These are phyloP conservation scores for Ustilago hordei DNA, from an alignment of 1,284 basidiomycete genomes.

Conservation along the genomic window DNA sequence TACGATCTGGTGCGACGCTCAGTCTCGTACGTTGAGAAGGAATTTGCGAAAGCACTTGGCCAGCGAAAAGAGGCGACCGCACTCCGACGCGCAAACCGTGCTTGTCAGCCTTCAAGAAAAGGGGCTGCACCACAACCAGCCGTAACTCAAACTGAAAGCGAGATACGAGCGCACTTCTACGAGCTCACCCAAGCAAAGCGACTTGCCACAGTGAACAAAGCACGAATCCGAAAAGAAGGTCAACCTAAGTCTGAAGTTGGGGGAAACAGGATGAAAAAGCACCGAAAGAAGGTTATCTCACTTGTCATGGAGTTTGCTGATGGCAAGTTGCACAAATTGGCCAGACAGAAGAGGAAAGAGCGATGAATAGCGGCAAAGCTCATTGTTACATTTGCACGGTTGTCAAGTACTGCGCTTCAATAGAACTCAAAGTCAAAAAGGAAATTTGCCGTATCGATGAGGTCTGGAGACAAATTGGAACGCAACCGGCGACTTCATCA, in stretches of 20 bases:
- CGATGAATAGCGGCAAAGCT: background rate
- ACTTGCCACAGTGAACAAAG: slow-evolving; percentile 9
- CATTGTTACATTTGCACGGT: slow-evolving; percentile 2
- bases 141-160: background rate
- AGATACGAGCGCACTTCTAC: slow-evolving; percentile 11
- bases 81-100: background rate
- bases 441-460: background rate
- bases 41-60: slow-evolving; percentile 2
- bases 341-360: background rate
- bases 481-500: slow-evolving; percentile 3
- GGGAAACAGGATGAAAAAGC: slow-evolving; percentile 21
- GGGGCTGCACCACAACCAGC: background rate
- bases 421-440: background rate
- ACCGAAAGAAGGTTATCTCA: slow-evolving; percentile 28
- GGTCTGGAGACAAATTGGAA: background rate
- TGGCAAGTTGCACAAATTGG: slow-evolving; percentile 28
- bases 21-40: slow-evolving; percentile 25
- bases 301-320: slow-evolving; percentile 38
- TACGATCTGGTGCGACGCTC: slow-evolving; percentile 28
- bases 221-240: slow-evolving; percentile 14
- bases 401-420: background rate
- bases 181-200: slow-evolving; percentile 17
- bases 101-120: background rate
- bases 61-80: background rate
- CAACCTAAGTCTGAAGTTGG: background rate